Evolutionary conservation across 768 basidiomycete species (phyloP).

Genomic region (Mycena vulgaris): DNA sequence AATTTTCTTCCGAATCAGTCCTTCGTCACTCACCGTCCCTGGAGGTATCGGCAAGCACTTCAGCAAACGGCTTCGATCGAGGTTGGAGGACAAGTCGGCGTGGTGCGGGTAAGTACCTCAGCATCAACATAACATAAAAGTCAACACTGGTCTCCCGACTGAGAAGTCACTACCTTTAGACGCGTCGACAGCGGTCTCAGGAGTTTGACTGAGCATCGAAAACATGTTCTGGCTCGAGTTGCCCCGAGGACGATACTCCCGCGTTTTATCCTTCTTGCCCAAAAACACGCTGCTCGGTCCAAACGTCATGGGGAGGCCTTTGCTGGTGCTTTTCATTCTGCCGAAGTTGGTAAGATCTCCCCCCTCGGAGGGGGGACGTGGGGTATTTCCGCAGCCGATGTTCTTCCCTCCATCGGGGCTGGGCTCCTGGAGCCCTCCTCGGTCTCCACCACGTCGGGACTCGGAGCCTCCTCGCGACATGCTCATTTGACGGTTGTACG

Average conservation of each 20-base stretch:
- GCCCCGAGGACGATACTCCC: conserved; percentile 83
- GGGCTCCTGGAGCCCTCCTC: conserved; percentile 69
- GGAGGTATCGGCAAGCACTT: conserved; percentile 33
- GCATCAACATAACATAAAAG: conserved; percentile 46
- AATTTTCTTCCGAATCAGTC: too few species aligned
- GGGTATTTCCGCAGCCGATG: conserved; percentile 62
- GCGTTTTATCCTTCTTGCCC: conserved; percentile 76
- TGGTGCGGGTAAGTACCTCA: conserved; percentile 59
- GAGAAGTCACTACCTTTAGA: conserved; percentile 65
- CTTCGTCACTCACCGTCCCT: too few species aligned
- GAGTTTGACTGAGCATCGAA: conserved; percentile 81
- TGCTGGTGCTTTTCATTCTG: conserved; percentile 91
- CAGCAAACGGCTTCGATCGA: conserved; percentile 75
- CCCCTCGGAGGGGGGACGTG: conserved; percentile 80
- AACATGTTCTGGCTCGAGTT: conserved; percentile 90
- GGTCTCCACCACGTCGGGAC: conserved; percentile 84
- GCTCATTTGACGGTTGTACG: conserved; percentile 71
- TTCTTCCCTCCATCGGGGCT: conserved; percentile 91
- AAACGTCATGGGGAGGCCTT: conserved; percentile 77
- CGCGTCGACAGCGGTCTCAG: conserved; percentile 69
- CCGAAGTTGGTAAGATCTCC: conserved; percentile 92
- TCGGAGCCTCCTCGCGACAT: conserved; percentile 89
- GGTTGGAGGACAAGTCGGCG: conserved; percentile 85
- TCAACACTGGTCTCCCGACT: conserved; percentile 69
- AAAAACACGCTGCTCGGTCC: conserved; percentile 90